A percentile compares a stretch with the other conserved stretches of the same genome.
Conservation (phyloP, 1,284 basidiomycete genomes). For the Ustilago lituana region DNA sequence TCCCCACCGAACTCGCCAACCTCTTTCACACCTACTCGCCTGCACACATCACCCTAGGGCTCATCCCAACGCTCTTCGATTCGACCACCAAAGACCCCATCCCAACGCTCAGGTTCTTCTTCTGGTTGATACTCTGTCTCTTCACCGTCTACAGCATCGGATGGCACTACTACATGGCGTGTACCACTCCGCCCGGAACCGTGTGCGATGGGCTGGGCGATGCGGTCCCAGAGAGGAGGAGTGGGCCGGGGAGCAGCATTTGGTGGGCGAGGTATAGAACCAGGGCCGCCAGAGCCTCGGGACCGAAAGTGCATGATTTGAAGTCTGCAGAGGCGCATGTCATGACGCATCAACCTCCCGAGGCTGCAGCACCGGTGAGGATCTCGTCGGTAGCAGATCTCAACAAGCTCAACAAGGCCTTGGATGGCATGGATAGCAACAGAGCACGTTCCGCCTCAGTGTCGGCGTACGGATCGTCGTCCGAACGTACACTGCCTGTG, state of each 20-base stretch:
- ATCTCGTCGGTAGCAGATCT: constrained; percentile 40
- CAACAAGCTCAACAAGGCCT: constrained; percentile 32
- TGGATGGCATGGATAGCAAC: constrained; percentile 34
- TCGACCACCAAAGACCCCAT: constrained; percentile 31
- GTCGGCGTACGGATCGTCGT: constrained; percentile 7
- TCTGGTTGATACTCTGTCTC: constrained; percentile 73
- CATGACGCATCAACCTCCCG: constrained; percentile 12
- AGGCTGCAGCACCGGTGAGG: constrained; percentile 37
- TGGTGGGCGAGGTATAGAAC: constrained; percentile 58
- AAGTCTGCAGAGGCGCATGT: not conserved
- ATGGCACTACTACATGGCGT: constrained; percentile 84
- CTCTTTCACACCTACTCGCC: constrained; percentile 53
- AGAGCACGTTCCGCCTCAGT: constrained; percentile 23
- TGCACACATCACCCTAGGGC: constrained; percentile 54
- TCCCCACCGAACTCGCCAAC: constrained; percentile 46
- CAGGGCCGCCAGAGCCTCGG: constrained; percentile 41
- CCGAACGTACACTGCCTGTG: constrained; percentile 4
- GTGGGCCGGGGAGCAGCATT: constrained; percentile 55
- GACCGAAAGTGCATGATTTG: constrained; percentile 13
- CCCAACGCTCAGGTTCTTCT: constrained; percentile 42
- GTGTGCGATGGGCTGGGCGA: constrained; percentile 50
- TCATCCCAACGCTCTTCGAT: constrained; percentile 37
- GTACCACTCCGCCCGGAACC: constrained; percentile 72
- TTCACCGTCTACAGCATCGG: constrained; percentile 81
- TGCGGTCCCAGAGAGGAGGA: constrained; percentile 44